Base-by-base conservation (phyloP, 768 basidiomycete species). In the Daedaleopsis nitida region DNA sequence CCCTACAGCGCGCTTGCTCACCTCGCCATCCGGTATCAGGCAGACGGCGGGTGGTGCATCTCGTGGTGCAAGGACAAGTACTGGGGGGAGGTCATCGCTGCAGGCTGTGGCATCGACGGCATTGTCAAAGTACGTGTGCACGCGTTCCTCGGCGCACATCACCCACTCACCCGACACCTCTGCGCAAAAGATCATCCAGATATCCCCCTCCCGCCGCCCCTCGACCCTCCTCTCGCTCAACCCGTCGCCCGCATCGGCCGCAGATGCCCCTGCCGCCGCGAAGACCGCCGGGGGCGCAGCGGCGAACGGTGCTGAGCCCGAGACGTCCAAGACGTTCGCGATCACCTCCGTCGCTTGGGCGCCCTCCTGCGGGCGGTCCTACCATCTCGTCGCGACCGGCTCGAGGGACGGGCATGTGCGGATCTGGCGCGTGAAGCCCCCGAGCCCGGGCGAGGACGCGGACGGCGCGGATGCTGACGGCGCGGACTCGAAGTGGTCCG, bases 1-100 rank as follows among this genome's bases (percentile, higher is more conserved):
- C 16, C 17, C 13, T 17, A 10, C 24, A 9, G 19, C 16, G 11
- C 19, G 13, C 34, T 2, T 47, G 45, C 34, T 24, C 47, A 34
- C 21, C 3, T 58, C 42, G 34, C 16, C 13, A 17, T 32, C 10
- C n/a, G 19, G 21, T 45, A 1, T 24, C 38, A 72, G 70, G 93
- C 93, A 2, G 88, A 94, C 57, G 94, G 94, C 4, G 96, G 92
- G 1, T 98, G 94, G 94, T 90, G 88, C 58, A 74, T 99, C 45
- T 90, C 89, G 9, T 99, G 96, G 95, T 98, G 96, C 74, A 93
- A 94, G 70, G 97, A 98, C 68, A 82, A 84, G 62, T 97, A 95
- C 74, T 97, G 95, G 95, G 96, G 96, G 1, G 92, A 95, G 70
- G 70, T 96, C 19, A 79, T 98, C 52, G 94, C 94, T 10, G 87